These are phyloP conservation scores for Sporisorium scitamineum DNA, from an alignment of 1,284 basidiomycete genomes.

Conservation along the genomic window DNA sequence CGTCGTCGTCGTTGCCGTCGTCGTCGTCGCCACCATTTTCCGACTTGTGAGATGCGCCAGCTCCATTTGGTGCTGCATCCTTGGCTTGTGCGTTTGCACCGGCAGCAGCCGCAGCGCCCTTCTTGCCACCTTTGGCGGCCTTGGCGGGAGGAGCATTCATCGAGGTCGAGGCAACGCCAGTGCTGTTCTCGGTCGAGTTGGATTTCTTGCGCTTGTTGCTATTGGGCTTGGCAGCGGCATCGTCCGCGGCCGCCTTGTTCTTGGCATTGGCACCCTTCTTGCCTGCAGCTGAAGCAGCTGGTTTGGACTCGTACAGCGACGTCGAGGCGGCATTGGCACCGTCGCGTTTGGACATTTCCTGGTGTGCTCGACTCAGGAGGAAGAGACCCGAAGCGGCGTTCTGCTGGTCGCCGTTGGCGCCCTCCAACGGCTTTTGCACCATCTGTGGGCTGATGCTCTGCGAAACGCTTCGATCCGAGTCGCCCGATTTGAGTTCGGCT, in stretches of 20 bases:
- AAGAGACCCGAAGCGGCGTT: constrained; percentile 77
- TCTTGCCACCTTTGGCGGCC: constrained; percentile 70
- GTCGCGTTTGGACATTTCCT: constrained; percentile 94
- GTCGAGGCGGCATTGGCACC: constrained; percentile 70
- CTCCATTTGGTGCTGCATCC: constrained; percentile 53
- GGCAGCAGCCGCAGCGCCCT: constrained; percentile 51
- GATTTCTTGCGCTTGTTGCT: constrained; percentile 62
- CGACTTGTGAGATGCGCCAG: constrained; percentile 28
- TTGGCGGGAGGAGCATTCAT: constrained; percentile 31
- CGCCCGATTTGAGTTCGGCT: constrained; percentile 22
- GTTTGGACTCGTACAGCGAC: constrained; percentile 44
- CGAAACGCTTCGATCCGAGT: constrained; percentile 23
- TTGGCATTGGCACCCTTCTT: constrained; percentile 24
- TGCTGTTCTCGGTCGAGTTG: constrained; percentile 29
- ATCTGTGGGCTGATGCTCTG: constrained; percentile 51
- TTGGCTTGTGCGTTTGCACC: constrained; percentile 11
- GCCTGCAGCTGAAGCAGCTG: constrained; percentile 6
- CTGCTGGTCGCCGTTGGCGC: constrained; percentile 43
- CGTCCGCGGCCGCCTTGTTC: constrained; percentile 3
- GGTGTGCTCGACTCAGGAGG: constrained; percentile 90
- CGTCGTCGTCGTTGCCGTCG: constrained; percentile 67
- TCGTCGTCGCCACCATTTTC: constrained; percentile 72
- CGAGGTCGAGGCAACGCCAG: neutral
- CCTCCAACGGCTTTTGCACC: constrained; percentile 36
- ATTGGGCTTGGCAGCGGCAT: constrained; percentile 17